Base-by-base conservation (phyloP, 1,284 basidiomycete genomes). In the Ceratorhiza oryzae-sativae region DNA sequence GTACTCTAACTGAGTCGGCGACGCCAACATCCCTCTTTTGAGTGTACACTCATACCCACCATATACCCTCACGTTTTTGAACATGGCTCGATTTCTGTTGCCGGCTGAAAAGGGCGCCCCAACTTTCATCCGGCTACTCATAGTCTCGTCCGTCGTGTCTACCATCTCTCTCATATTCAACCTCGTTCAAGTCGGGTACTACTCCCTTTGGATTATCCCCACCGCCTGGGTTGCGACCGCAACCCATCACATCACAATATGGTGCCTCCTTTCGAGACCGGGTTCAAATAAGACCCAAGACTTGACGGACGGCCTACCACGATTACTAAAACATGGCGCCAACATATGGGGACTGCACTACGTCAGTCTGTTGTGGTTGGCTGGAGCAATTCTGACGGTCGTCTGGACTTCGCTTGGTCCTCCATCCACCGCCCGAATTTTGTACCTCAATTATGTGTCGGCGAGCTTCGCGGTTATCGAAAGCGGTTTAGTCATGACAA, bases 291-390 rank as follows among this genome's bases (percentile, higher is more conserved):
- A 13, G 13, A 39, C 36, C 8, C 36, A 39, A 13, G 36, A 39
- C 8, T 13, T 39, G 8, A 6, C 36, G 36, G 8, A 53, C 25
- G 25, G 25, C 23, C 25, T 53, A 25, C 49, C 49, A 53, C 49
- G 49, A 27, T 53, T 20, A 20, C 20, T 53, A 30, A 53, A 53
- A 25, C 49, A 53, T 30, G 49, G 23, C 23, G 49, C 8, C 3
- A 53, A 53, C 25, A 53, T 53, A 13, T 53, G 49, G 49, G 12
- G 49, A 27, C 30, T 53, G 49, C 49, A 53, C 30, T 53, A 53
- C 25, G 12, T 23, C 30, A 8, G 20, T 5, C 25, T 53, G 2
- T 30, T 53, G 1, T 53, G 49, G 49, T 30, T 23, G 23, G 49
- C 20, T 12, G 49, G 49, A 20, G 49, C 20, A 12, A 30, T 30